phyloP scores from a whole-genome alignment of 306 rosid genomes.

The Cicer chorassanicum region DNA sequence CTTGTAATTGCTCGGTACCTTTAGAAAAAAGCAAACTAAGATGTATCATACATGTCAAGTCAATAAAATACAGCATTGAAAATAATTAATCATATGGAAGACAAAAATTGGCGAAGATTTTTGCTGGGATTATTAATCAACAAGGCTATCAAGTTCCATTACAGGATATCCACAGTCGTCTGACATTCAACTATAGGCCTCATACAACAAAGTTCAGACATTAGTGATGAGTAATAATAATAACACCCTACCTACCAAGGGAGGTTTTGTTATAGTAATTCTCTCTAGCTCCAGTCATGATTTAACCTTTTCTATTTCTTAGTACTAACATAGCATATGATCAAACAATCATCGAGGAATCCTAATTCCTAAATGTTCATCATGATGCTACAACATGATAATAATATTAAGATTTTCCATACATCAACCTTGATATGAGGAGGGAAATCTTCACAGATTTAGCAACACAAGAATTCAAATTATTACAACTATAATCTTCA shows the following conservation, averaged over 20 bases:
- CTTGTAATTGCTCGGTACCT: constrained; percentile 91
- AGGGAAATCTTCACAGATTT: background rate
- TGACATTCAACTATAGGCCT: constrained; percentile 12
- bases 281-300: background rate
- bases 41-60: constrained; percentile 5
- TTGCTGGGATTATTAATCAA: constrained; percentile 7
- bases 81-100: background rate
- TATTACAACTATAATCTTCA: background rate
- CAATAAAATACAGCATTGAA: constrained; percentile 6
- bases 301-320: background rate
- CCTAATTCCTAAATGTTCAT: background rate
- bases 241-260: background rate
- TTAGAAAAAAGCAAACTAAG: constrained; percentile 23
- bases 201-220: background rate
- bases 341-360: background rate
- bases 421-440: constrained; percentile 1
- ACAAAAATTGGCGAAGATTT: background rate
- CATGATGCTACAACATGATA: background rate
- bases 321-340: constrained; percentile 3
- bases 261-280: background rate
- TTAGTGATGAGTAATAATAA: background rate
- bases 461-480: constrained; percentile 1
- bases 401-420: background rate
- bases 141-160: background rate
- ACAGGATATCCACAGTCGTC: background rate